Conservation (phyloP, 192 early-diverging fungal genomes). For the Podila horticola region DNA sequence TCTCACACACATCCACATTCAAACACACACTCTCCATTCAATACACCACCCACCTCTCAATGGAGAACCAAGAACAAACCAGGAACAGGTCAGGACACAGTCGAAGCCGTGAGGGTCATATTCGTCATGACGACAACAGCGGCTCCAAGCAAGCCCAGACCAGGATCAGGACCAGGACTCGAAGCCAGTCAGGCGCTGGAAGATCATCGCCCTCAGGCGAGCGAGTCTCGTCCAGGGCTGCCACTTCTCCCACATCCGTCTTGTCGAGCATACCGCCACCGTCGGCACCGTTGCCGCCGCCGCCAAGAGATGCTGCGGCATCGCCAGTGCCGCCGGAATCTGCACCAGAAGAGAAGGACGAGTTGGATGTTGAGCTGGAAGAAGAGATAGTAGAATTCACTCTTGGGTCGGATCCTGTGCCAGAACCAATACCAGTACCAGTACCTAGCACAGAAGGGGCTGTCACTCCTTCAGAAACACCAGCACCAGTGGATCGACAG, state of each 20-base stretch:
- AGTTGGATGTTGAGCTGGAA: background rate
- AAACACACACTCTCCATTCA: background rate
- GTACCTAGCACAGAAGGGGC: background rate
- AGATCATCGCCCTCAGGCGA: too few relatives aligned
- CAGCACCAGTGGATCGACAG: background rate
- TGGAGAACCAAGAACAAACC: background rate
- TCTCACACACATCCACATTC: background rate
- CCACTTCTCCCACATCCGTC: too few relatives aligned
- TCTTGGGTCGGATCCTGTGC: too few relatives aligned
- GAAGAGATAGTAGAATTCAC: slow-evolving; percentile 1
- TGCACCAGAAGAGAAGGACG: background rate
- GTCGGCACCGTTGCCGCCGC: too few relatives aligned
- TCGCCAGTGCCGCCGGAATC: background rate
- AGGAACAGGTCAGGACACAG: too few relatives aligned
- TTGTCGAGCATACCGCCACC: too few relatives aligned
- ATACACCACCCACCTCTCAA: background rate
- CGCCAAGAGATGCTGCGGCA: background rate
- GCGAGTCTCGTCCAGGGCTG: too few relatives aligned
- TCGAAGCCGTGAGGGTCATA: too few relatives aligned
- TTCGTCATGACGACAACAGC: too few relatives aligned
- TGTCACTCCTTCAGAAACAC: background rate
- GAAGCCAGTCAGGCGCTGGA: too few relatives aligned
- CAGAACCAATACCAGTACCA: slow-evolving; percentile 2
- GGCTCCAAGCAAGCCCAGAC: too few relatives aligned
- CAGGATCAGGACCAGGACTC: too few relatives aligned